Base-by-base conservation (phyloP, 805 yeast species). In the Candida railenensis region DNA sequence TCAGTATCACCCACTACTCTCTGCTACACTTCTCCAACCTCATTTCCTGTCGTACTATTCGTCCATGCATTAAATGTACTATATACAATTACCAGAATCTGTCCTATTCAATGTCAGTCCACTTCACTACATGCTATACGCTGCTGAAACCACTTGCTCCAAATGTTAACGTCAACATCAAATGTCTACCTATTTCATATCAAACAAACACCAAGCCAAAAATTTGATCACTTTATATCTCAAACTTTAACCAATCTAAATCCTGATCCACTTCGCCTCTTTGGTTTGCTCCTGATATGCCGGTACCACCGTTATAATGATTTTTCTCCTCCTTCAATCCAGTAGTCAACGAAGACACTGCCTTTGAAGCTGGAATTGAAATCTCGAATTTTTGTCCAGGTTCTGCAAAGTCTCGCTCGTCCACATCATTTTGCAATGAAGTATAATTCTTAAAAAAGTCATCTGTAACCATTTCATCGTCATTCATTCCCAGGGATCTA, bases 201-300 rank as follows among this genome's bases (percentile, higher is more conserved):
- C n/a, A n/a, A n/a, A n/a, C n/a, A n/a, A n/a, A n/a, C n/a, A n/a
- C n/a, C n/a, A n/a, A n/a, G n/a, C n/a, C n/a, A n/a, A n/a, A n/a
- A n/a, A n/a, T n/a, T n/a, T n/a, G n/a, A n/a, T n/a, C n/a, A n/a
- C n/a, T n/a, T n/a, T 36, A 42, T 4, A 42, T 45, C 19, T 59
- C 64, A 49, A 59, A 59, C 47, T 59, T 59, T 36, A 59, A 52
- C 64, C 64, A 59, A 47, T 58, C 63, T 28, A 59, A 52, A 47
- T 59, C 64, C 33, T 45, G 21, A 15, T 40, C 40, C 20, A 40
- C 47, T n/a, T 47, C 48, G 25, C 40, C 37, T 15, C 25, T 33
- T 20, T 32, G 36, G n/a, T n/a, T n/a, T 25, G 34, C 40, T 18
- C 44, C 40, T 20, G 42, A 40, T 21, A 25, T n/a, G 12, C 40